Percentiles rank a stretch among this genome's conserved stretches.
phyloP scores from a whole-genome alignment of 441 rosid genomes.

The Cnidoscolus chayamansa region DNA sequence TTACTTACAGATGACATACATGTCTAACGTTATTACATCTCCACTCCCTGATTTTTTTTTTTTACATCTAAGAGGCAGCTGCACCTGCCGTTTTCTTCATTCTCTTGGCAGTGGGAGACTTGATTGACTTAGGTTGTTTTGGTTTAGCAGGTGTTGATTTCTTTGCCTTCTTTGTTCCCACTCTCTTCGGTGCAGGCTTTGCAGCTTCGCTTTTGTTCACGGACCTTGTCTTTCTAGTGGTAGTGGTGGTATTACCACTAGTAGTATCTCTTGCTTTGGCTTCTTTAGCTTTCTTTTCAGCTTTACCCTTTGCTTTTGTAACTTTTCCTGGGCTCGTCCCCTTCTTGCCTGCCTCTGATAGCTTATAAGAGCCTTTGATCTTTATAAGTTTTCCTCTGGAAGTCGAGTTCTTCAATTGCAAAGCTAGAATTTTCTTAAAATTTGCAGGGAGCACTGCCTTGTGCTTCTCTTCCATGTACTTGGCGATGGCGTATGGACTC shows the following conservation, averaged over 20 bases:
- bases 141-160: conserved; percentile 49
- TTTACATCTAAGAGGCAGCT: conserved; percentile 11
- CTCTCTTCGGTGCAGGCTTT: conserved; percentile 22
- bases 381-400: conserved; percentile 61
- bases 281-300: conserved; percentile 27
- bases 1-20: not conserved
- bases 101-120: conserved; percentile 51
- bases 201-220: conserved; percentile 30
- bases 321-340: conserved; percentile 4
- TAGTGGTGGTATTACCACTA: not conserved
- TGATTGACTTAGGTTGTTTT: conserved; percentile 65
- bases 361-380: conserved; percentile 79
- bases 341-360: conserved; percentile 34
- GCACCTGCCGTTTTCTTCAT: conserved; percentile 45
- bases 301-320: not conserved
- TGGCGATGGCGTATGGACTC: conserved; percentile 76
- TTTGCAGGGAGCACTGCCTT: conserved; percentile 56
- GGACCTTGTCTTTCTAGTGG: conserved; percentile 24
- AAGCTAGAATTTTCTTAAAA: conserved; percentile 58
- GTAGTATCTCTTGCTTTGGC: conserved; percentile 10
- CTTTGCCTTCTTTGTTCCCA: conserved; percentile 41
- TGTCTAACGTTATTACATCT: not conserved
- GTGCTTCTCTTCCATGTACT: conserved; percentile 73
- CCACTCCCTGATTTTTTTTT: not conserved
- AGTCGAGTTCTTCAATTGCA: conserved; percentile 63